Evolutionary conservation across 1,139 yeast genomes (phyloP).

Genomic region (Wickerhamomyces sp.): DNA sequence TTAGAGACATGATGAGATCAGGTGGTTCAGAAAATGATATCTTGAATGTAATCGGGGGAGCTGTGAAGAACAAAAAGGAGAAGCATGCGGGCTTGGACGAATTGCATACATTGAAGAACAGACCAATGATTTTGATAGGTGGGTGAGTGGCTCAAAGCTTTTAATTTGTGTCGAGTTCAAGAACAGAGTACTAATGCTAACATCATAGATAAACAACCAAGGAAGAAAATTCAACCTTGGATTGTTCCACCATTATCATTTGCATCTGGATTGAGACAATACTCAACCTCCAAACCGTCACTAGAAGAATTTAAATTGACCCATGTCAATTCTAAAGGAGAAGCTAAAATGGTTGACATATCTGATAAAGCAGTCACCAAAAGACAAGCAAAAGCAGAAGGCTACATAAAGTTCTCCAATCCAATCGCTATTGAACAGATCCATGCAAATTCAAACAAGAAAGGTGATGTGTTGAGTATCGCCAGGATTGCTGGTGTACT

Average conservation of each 20-base stretch:
- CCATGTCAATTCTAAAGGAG: conserved; percentile 38
- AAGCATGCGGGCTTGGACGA: conserved; percentile 46
- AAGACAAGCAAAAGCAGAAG: conserved; percentile 38
- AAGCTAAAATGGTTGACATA: conserved; percentile 45
- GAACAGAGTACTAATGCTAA: conserved; percentile 3
- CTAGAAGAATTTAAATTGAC: conserved; percentile 23
- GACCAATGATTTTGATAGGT: conserved; percentile 52
- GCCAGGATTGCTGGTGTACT: conserved; percentile 45
- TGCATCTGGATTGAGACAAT: no score
- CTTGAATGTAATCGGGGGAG: conserved; percentile 33
- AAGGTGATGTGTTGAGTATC: conserved; percentile 45
- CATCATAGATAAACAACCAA: not conserved
- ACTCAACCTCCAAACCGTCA: conserved; percentile 6
- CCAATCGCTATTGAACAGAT: conserved; percentile 28
- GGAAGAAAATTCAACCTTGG: not conserved
- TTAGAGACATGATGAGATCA: conserved; percentile 37
- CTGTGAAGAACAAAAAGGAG: conserved; percentile 39
- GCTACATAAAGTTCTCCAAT: conserved; percentile 34
- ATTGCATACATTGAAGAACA: conserved; percentile 38
- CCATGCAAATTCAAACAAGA: conserved; percentile 32
- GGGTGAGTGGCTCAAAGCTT: conserved; percentile 29
- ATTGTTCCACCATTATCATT: not conserved
- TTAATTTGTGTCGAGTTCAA: no score
- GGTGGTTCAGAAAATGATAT: conserved; percentile 28
- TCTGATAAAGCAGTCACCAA: conserved; percentile 31